Evolutionary conservation across 257 asterid species (phyloP).

Genomic region (Hygrophila difformis): DNA sequence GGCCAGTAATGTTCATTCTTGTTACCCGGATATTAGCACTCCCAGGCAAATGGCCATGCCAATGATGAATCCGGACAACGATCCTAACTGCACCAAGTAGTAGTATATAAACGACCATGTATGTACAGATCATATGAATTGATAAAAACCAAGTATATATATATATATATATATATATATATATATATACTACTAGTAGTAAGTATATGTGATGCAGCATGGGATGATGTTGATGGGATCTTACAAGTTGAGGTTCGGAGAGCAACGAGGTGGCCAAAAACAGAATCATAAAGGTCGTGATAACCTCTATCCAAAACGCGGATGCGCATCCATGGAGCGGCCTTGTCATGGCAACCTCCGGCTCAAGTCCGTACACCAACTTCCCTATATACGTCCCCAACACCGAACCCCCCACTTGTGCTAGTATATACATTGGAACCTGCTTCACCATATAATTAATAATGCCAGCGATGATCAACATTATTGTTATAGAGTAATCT

Average conservation of each 20-base stretch:
- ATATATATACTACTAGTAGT: no score
- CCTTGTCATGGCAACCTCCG: constrained; percentile 54
- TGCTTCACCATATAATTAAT: no score
- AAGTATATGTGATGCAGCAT: no score
- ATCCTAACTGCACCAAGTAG: constrained; percentile 32
- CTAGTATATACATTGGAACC: constrained; percentile 66
- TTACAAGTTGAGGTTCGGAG: constrained; percentile 45
- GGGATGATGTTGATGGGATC: background rate
- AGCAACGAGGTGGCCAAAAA: constrained; percentile 59
- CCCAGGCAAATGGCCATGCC: constrained; percentile 76
- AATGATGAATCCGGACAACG: constrained; percentile 52
- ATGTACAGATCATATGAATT: background rate
- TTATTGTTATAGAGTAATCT: no score
- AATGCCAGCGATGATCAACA: no score
- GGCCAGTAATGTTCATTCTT: no score
- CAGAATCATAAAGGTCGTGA: constrained; percentile 62
- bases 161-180: background rate
- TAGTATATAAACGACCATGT: no score
- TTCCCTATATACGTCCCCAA: constrained; percentile 49
- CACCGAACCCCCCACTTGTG: constrained; percentile 70
- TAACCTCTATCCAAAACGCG: constrained; percentile 66
- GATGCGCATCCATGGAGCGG: constrained; percentile 54
- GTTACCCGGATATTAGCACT: constrained; percentile 80
- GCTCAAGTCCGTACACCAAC: constrained; percentile 41
- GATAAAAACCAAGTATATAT: background rate